These are phyloP conservation scores for Sphagnum magellanicum DNA, from an alignment of 228 moss, liverwort and hornwort genomes.

Conservation along the genomic window DNA sequence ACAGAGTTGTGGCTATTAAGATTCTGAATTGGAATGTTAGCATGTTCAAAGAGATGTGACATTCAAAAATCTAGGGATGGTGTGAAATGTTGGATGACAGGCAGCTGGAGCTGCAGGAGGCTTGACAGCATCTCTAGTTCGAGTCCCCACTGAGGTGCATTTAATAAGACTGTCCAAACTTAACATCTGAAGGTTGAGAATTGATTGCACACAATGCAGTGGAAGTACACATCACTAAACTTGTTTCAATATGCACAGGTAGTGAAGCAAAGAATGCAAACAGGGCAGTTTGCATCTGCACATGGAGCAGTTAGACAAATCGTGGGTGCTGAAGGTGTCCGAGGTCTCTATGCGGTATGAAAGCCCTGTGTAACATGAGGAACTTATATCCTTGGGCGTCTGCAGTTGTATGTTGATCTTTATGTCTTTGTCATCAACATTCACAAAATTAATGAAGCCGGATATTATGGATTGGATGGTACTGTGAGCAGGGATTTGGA, in stretches of 20 bases:
- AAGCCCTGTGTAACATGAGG: not conserved
- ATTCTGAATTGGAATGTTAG: no score
- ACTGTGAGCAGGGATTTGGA: constrained; percentile 68
- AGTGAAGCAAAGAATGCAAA: constrained; percentile 99
- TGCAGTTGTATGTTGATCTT: not conserved
- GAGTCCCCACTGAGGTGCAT: constrained; percentile 87
- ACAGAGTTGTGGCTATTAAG: no score
- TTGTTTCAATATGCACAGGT: constrained; percentile 46
- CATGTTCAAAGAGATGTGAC: no score
- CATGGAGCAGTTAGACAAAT: constrained; percentile 82
- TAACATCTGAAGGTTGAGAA: not conserved
- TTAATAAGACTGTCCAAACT: constrained; percentile 1
- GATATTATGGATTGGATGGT: not conserved
- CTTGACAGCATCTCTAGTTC: constrained; percentile 80
- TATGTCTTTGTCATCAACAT: not conserved
- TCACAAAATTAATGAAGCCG: no score
- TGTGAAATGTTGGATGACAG: constrained; percentile 18
- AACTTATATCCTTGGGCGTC: not conserved
- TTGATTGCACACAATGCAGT: not conserved
- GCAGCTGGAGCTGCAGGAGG: constrained; percentile 91
- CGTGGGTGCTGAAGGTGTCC: constrained; percentile 71
- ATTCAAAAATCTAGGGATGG: no score
- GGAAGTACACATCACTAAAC: not conserved
- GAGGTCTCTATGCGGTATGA: constrained; percentile 87
- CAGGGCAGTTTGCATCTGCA: constrained; percentile 88